Evolutionary conservation across 352 stramenopile species (phyloP), one percentile per base, ranked within the genome.

Genomic region (Globisporangium mamillatum): DNA sequence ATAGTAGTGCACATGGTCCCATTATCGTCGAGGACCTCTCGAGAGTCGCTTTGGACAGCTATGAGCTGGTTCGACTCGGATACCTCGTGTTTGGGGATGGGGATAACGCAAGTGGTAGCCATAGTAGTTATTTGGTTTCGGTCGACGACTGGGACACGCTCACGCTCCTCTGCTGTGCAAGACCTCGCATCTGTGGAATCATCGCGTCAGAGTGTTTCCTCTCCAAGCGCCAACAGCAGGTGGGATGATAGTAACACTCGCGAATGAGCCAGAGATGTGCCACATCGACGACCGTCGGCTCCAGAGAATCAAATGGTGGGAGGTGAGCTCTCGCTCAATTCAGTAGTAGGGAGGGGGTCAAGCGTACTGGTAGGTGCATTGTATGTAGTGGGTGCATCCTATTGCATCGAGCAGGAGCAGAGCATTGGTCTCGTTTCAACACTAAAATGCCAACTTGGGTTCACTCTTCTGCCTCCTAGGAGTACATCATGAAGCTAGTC

Each of bases 71-170:
- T 12, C 63, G 63, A 14, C 36, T 68, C 14, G 63, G 74, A 9
- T 79, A 73, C 70, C 68, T 77, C 62, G 65, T 79, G n/a, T 48
- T 62, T n/a, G 29, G 53, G 8, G 34, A 55, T 34, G 24, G 5
- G 22, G 14, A 25, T n/a, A 10, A 10, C 10, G 12, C 3, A 10
- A 34, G 22, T 14, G 8, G 4, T 12, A 34, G 3, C n/a, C 24
- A 24, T 18, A n/a, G 1, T 9, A 57, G 52, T 24, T 52, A 71
- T 59, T 44, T 65, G 25, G 64, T 82, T 14, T 70, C 67, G 6
- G 55, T 78, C 18, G 60, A 76, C 2, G 55, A 63, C 38, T 63
- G 58, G 58, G 18, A 54, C 22, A 24, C 25, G 58, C 46, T 63
- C 12, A 38, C 46, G n/a, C 34, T 54, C 14, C 32, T 38, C 6